phyloP scores from a whole-genome alignment of 2,329 filamentous ascomycete species.

The Didymosphaeria variabile region DNA sequence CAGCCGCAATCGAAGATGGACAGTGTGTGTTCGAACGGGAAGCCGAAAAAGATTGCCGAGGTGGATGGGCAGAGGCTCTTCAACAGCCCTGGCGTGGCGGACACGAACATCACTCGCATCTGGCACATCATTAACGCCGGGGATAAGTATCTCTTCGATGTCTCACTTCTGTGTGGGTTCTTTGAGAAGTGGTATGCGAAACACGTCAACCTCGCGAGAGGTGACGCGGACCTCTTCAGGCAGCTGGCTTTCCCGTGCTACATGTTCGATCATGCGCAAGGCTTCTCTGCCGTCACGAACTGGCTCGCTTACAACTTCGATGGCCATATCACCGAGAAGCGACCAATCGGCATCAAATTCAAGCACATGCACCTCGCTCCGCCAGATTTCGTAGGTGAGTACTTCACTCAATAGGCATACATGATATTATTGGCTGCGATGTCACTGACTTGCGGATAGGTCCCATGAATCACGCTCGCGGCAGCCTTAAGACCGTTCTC shows the following conservation, averaged over 20 bases:
- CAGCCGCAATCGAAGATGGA: neutral
- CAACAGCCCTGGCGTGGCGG: neutral
- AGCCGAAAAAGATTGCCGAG: neutral
- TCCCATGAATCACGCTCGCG: constrained; percentile 29
- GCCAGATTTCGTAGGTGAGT: constrained; percentile 31
- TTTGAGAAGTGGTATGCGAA: constrained; percentile 13
- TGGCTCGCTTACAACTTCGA: constrained; percentile 41
- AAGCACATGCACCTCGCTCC: constrained; percentile 25
- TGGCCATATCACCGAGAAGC: constrained; percentile 36
- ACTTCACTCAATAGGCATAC: neutral
- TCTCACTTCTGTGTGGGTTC: constrained; percentile 6
- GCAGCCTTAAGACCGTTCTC: constrained; percentile 25
- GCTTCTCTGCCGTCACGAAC: constrained; percentile 38
- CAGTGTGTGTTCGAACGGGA: neutral
- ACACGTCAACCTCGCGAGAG: constrained; percentile 7
- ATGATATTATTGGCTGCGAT: neutral
- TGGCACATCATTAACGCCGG: constrained; percentile 19
- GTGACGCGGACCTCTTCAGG: constrained; percentile 9
- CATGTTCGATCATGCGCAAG: constrained; percentile 38
- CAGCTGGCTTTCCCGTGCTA: constrained; percentile 37
- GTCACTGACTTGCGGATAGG: constrained; percentile 15
- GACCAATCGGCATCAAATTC: constrained; percentile 27
- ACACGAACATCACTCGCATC: constrained; percentile 7
- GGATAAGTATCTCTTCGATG: constrained; percentile 21
- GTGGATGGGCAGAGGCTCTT: neutral